phyloP scores from a whole-genome alignment of 2,329 filamentous ascomycete species.

The Colletotrichum somersetense region DNA sequence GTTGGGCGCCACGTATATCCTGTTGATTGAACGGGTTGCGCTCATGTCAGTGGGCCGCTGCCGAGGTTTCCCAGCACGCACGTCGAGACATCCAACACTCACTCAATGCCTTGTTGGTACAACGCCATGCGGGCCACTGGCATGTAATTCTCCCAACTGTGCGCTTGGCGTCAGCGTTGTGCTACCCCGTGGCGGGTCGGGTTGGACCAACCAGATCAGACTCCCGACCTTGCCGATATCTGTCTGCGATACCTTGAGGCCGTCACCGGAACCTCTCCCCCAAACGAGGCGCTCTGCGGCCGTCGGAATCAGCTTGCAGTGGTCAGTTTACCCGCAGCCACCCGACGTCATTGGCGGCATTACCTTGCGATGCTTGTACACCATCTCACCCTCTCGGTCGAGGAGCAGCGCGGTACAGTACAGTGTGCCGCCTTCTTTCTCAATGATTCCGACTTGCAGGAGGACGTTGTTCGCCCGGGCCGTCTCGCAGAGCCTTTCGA shows the following conservation, averaged over 20 bases:
- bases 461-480: constrained; percentile 52
- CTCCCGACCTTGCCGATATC: constrained; percentile 57
- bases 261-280: constrained; percentile 60
- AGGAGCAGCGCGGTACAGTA: constrained; percentile 56
- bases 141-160: constrained; percentile 59
- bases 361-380: constrained; percentile 55
- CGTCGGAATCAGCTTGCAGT: constrained; percentile 52
- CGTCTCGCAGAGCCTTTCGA: constrained; percentile 50
- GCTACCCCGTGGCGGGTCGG: too few relatives aligned
- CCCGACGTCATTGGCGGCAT: background rate
- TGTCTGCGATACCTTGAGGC: constrained; percentile 54
- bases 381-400: constrained; percentile 51
- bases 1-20: constrained; percentile 51
- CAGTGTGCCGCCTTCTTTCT: constrained; percentile 56
- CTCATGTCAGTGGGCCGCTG: background rate
- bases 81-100: constrained; percentile 25
- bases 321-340: constrained; percentile 3
- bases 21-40: constrained; percentile 19
- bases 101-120: constrained; percentile 58
- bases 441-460: constrained; percentile 55
- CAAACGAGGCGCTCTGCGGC: constrained; percentile 56
- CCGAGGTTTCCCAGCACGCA: background rate
- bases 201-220: constrained; percentile 51
- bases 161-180: constrained; percentile 9
- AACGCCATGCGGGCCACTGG: constrained; percentile 56